Evolutionary conservation across 257 asterid genomes (phyloP), one percentile per base, ranked within the genome.

Genomic region (Solanum gracilifrons): DNA sequence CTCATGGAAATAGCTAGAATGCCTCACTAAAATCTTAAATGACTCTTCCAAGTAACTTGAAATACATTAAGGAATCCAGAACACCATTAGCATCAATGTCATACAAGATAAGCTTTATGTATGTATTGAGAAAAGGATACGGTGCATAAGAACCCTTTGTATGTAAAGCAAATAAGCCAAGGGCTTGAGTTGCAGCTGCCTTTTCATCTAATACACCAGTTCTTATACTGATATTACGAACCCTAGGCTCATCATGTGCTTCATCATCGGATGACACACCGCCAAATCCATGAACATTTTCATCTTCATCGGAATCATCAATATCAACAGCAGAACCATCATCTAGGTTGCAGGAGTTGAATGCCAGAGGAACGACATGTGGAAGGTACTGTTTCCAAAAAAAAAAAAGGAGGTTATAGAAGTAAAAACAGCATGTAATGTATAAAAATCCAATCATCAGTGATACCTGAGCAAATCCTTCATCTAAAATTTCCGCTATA

Each of bases 161-260:
- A 90, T 97, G 98, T 89, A 92, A 92, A 89, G 99, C 95, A 94
- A 95, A 96, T 87, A 97, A 88, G 86, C 99, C 99, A 90, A 97
- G 98, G 87, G 99, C 98, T 92, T 97, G 99, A 86, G 99, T 96
- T 82, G 99, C 99, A 83, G 99, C 98, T 83, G 99, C 99, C 88
- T 96, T 97, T 93, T 97, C 99, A 91, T 97, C 99, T 92, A 97
- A 92, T 88, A 97, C 99, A 71, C 99, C 99, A 33, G 99, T 97
- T 92, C 99, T 93, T 85, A 97, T 93, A 87, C 99, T 97, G 88
- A 97, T 95, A 91, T 96, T 97, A 87, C 99, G 98, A 90, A 93
- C 98, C 89, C 99, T 92, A 25, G 98, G 96, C 89, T 97, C 99
- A 91, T 96, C 99, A 87, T 92, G 98, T 18, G 96, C 98, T 93